Base-by-base conservation (phyloP, 352 stramenopile genomes). In the Saprolegnia parasitica region DNA sequence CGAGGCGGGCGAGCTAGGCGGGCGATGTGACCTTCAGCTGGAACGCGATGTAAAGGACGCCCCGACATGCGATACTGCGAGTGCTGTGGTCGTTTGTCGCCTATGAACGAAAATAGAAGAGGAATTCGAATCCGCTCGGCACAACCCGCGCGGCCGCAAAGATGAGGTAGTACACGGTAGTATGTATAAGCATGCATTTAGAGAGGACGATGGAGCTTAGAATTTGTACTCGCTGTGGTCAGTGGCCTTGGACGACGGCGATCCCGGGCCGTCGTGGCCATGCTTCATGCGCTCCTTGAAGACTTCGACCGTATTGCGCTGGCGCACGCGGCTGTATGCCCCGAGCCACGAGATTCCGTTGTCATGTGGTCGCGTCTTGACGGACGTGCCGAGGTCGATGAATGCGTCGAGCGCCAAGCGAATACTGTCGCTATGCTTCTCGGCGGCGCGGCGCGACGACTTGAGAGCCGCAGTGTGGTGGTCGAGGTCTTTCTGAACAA, bases 401-500 rank as follows among this genome's bases (percentile, higher is more conserved):
- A 70, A 70, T 15, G 63, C 63, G 26, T 70, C 47, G 23, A 70
- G 50, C 10, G 63, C 54, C 8, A 70, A 46, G n/a, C 63, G 63
- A 42, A 61, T 52, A 5, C 23, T 52, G 24, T 70, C 63, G 18
- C 55, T 52, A 24, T 52, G 55, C 32, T 81, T 79, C 68, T 95
- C 86, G 23, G 86, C 84, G 65, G 88, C 80, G 8, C 87, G 74
- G 4, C 84, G 79, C 23, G 84, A 84, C 32, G 90, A 82, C 72
- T 88, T 91, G 56, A 95, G 77, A 61, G 88, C 80, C n/a, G 79
- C 73, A 0, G 83, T 77, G 42, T 86, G 83, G 23, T 87, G 76
- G 0, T 81, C 78, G 4, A 91, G 79, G 23, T 89, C 79, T 35
- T 89, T 91, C 58, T 93, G 80, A 0, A 82, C 83, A 8, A 83